These are phyloP conservation scores for Pestalotiopsis fici DNA, from an alignment of 2,329 filamentous ascomycete species.

Conservation along the genomic window DNA sequence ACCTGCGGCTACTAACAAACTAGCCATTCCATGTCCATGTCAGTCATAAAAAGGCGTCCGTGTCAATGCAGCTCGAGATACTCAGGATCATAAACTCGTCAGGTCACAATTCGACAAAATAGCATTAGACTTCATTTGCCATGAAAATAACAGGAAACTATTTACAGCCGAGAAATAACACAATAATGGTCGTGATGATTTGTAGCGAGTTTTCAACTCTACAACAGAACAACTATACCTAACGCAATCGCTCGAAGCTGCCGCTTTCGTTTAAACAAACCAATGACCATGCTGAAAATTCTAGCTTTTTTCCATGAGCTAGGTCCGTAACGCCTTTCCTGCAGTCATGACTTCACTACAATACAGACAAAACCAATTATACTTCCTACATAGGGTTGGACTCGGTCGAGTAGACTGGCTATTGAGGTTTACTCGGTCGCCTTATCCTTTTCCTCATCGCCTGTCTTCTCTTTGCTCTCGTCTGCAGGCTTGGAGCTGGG, in stretches of 20 bases:
- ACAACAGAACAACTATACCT: not conserved
- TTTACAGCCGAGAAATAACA: no score
- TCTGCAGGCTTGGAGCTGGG: not conserved
- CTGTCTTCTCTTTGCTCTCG: not conserved
- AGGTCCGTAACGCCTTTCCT: not conserved
- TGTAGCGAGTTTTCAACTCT: no score
- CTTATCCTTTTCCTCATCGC: not conserved
- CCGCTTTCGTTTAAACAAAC: not conserved
- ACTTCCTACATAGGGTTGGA: not conserved
- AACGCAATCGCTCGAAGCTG: not conserved
- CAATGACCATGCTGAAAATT: not conserved
- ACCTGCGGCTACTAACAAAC: no score
- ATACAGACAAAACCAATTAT: not conserved
- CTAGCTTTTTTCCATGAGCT: not conserved
- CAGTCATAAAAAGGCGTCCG: no score
- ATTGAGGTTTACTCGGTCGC: not conserved
- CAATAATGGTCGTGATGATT: no score
- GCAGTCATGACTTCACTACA: not conserved
- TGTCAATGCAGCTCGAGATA: no score
- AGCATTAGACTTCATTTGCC: no score
- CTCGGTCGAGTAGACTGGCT: not conserved
- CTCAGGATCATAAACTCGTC: no score
- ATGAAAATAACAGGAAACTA: no score
- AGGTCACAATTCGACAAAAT: no score
- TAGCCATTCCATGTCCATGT: no score